Evolutionary conservation across 164 flowering plant genomes (phyloP).

Genomic region (Chimonanthus praecox): DNA sequence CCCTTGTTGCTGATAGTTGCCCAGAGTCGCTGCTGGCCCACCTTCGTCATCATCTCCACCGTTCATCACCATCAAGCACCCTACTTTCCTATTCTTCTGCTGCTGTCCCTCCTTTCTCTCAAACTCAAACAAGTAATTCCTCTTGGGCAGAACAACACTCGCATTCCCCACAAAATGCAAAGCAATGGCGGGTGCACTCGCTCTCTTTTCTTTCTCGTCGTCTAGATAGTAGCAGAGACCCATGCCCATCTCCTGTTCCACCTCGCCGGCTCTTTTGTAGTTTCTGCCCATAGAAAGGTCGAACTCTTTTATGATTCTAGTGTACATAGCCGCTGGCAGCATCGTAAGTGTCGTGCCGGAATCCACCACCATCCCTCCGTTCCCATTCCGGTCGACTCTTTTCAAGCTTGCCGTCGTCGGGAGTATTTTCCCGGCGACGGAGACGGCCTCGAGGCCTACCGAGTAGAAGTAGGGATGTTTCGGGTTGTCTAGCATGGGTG

Average conservation of each 20-base stretch:
- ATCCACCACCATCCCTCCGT: constrained; percentile 91
- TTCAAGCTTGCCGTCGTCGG: constrained; percentile 43
- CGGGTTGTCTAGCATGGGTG: constrained; percentile 72
- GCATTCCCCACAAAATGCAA: constrained; percentile 68
- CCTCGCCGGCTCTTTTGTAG: constrained; percentile 41
- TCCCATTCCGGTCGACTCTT: constrained; percentile 45
- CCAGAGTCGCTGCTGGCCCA: constrained; percentile 78
- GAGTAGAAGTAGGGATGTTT: constrained; percentile 75
- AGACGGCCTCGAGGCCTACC: constrained; percentile 65
- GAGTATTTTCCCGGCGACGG: constrained; percentile 48
- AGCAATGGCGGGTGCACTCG: constrained; percentile 37
- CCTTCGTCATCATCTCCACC: constrained; percentile 64
- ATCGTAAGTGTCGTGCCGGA: constrained; percentile 91
- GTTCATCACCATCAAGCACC: constrained; percentile 86
- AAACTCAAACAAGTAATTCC: constrained; percentile 66
- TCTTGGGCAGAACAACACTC: constrained; percentile 64
- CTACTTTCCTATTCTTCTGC: constrained; percentile 39
- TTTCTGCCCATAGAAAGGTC: constrained; percentile 34
- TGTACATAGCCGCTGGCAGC: constrained; percentile 52
- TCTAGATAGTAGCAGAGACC: constrained; percentile 57
- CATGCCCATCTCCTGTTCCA: constrained; percentile 64
- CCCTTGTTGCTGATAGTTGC: constrained; percentile 93
- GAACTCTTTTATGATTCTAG: constrained; percentile 47
- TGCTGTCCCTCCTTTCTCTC: constrained; percentile 23
- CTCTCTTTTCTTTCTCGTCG: not conserved